Base-by-base conservation (phyloP, 352 stramenopile genomes). In the Pythium pectinolyticum region DNA sequence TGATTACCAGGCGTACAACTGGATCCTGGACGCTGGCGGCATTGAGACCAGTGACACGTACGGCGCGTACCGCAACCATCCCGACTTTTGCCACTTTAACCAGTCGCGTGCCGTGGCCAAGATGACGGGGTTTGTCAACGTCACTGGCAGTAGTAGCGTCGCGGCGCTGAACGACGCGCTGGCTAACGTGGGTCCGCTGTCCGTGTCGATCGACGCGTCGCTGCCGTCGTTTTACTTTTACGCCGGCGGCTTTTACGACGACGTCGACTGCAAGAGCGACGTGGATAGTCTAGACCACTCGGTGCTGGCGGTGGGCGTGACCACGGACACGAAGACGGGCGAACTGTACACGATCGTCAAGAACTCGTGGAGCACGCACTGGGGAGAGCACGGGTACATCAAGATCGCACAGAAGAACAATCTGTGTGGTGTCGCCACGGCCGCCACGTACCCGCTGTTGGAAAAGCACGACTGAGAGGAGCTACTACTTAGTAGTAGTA, bases 331-430 rank as follows among this genome's bases (percentile, higher is more conserved):
- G 9, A 79, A 92, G 12, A n/a, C n/a, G n/a, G 92, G 82, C 0
- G 87, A 97, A 61, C 94, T 96, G 73, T 98, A 98, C 74, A 98
- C 90, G 51, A 75, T 98, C 63, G 88, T 98, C 50, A 98, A 97
- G 75, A 98, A 98, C 71, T 97, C 87, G 60, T 98, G 94, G 94
- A 95, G 86, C 68, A 95, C 80, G 34, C 82, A 93, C 59, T 98
- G 94, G 94, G 94, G 94, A 40, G 94, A 98, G 56, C 74, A 96
- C 37, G 92, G 92, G 32, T 97, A 97, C 78, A 70, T 97, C 31
- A 95, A 93, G 69, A 95, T 98, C 63, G 77, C 84, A 34, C 89
- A 96, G 67, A 94, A 95, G 58, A 71, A 95, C 58, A 99, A 99
- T 58, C 88, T 97, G 6, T 99, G 97, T 68, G 96, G 97, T 20